These are phyloP conservation scores for Cyclotella cryptica DNA, from an alignment of 108 stramenopile genomes.

Conservation along the genomic window DNA sequence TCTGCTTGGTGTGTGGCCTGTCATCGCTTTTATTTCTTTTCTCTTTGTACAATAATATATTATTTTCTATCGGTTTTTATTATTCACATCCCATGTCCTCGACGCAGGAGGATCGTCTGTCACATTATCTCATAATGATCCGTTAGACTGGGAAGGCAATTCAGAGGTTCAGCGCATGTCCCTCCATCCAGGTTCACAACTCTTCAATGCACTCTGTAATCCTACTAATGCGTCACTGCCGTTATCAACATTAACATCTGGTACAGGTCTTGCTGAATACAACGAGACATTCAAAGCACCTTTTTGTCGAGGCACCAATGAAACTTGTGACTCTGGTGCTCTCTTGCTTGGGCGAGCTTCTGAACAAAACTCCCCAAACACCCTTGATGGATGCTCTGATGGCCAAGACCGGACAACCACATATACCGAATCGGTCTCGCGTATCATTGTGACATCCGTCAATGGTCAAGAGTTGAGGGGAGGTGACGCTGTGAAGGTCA, in stretches of 20 bases:
- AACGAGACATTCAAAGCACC: slow-evolving; percentile 22
- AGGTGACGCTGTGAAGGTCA: slow-evolving; percentile 20
- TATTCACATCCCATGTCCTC: not conserved
- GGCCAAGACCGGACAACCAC: not conserved
- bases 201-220: slow-evolving; percentile 32
- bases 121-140: slow-evolving; percentile 21
- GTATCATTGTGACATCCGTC: slow-evolving; percentile 24
- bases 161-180: slow-evolving; percentile 20
- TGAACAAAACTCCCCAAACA: slow-evolving; percentile 27
- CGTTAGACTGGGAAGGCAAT: slow-evolving; percentile 26
- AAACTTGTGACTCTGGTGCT: slow-evolving; percentile 22
- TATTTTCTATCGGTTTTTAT: not conserved
- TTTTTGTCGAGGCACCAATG: slow-evolving; percentile 21
- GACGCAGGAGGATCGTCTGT: slow-evolving; percentile 11
- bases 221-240: slow-evolving; percentile 10
- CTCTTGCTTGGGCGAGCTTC: slow-evolving; percentile 8
- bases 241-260: slow-evolving; percentile 10
- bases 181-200: slow-evolving; percentile 20
- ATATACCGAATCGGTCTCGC: slow-evolving; percentile 29
- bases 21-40: not conserved
- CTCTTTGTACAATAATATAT: not conserved
- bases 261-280: slow-evolving; percentile 22
- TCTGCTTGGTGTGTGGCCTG: slow-evolving; percentile 19
- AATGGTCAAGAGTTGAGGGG: slow-evolving; percentile 25
- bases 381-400: slow-evolving; percentile 29